These are phyloP conservation scores for Trifolium pratense DNA, from an alignment of 306 rosid genomes.

Conservation along the genomic window DNA sequence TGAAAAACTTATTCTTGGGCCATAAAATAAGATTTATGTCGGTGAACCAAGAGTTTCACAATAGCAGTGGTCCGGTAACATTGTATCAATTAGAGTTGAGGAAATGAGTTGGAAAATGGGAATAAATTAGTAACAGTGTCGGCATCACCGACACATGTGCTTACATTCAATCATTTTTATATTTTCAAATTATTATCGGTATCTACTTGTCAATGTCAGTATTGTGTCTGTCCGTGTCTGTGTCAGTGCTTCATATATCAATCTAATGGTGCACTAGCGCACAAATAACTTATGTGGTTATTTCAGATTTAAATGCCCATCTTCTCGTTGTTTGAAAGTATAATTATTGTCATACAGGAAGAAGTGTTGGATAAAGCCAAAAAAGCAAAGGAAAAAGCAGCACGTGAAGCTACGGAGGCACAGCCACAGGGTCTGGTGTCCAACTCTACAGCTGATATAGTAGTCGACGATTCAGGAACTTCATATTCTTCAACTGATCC, in stretches of 20 bases:
- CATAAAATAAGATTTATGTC: no score
- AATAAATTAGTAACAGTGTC: no score
- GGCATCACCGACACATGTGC: neutral
- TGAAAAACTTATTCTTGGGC: no score
- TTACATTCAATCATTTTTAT: no score
- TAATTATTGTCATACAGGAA: constrained; percentile 54
- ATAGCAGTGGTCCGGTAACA: no score
- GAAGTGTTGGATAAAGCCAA: constrained; percentile 86
- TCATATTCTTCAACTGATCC: constrained; percentile 37
- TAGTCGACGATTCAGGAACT: constrained; percentile 29
- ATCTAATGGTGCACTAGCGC: neutral
- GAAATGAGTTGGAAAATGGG: no score
- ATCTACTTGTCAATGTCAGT: neutral
- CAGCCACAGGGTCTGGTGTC: constrained; percentile 49
- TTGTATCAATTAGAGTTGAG: no score
- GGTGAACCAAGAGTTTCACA: neutral
- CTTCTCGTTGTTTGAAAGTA: constrained; percentile 25
- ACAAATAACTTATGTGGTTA: neutral
- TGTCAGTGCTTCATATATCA: neutral
- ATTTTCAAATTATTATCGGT: no score
- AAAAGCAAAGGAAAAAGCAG: constrained; percentile 85
- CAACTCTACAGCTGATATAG: constrained; percentile 37
- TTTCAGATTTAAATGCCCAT: neutral
- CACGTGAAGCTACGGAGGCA: constrained; percentile 68
- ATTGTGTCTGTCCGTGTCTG: neutral